Percentiles rank a stretch among this genome's conserved stretches.
These are phyloP conservation scores for Plenodomus biglobosus DNA, from an alignment of 2,329 filamentous ascomycete species.

Conservation along the genomic window DNA sequence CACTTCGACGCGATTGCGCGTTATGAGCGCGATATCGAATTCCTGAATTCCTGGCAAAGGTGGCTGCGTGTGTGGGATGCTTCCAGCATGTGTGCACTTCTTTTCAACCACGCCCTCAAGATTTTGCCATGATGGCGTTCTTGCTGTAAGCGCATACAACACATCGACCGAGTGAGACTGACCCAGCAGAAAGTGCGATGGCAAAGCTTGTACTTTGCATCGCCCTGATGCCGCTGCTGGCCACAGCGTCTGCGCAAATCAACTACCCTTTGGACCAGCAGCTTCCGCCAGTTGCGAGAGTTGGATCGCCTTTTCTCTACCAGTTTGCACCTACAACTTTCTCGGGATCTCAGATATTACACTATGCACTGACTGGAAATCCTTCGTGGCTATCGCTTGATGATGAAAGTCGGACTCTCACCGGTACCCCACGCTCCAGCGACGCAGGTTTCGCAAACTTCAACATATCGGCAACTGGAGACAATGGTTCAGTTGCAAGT, in stretches of 20 bases:
- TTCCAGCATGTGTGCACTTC: conserved; percentile 22
- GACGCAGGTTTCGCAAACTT: conserved; percentile 64
- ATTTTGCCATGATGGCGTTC: conserved; percentile 17
- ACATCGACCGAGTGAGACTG: not conserved
- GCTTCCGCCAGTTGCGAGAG: conserved; percentile 74
- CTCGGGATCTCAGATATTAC: conserved; percentile 58
- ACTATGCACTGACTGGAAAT: conserved; percentile 66
- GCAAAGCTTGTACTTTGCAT: conserved; percentile 20
- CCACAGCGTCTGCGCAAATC: conserved; percentile 39
- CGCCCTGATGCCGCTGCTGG: conserved; percentile 17
- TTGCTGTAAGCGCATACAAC: conserved; percentile 16
- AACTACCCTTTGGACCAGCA: conserved; percentile 82
- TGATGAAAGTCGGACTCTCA: conserved; percentile 63
- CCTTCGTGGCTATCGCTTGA: conserved; percentile 78
- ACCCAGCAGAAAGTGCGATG: conserved; percentile 15
- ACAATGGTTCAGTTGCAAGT: conserved; percentile 59
- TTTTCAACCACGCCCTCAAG: conserved; percentile 11
- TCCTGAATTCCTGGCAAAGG: conserved; percentile 33
- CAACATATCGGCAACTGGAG: conserved; percentile 69
- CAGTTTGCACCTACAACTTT: conserved; percentile 75
- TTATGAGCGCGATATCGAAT: conserved; percentile 31
- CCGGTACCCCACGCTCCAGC: conserved; percentile 64
- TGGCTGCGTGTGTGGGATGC: conserved; percentile 30
- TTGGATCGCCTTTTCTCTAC: conserved; percentile 68
- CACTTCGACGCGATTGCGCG: conserved; percentile 25